Evolutionary conservation across 2,329 filamentous ascomycete species (phyloP), one percentile per base, ranked within the genome.

Genomic region (Nectriaceae sp.): DNA sequence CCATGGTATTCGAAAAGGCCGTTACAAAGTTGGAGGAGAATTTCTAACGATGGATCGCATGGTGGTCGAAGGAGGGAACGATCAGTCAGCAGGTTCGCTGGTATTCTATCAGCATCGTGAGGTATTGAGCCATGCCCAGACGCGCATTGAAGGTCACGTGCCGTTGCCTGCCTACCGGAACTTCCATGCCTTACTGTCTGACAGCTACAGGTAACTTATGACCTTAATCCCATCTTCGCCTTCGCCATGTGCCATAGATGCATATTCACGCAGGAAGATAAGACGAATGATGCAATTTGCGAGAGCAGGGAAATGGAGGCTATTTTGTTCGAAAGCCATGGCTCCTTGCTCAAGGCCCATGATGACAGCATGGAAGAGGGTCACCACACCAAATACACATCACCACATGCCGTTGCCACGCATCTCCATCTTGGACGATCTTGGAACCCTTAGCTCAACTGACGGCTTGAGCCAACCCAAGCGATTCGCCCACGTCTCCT

Each of bases 51-150:
- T n/a, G n/a, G n/a, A 18, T 18, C 16, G 8, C 18, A 42, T 42
- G 40, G 21, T 40, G 8, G 37, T 40, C n/a, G 20, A 4, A 39
- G 37, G 44, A 42, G 42, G 45, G 50, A 26, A 59, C 57, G 60
- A 56, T 64, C 61, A 56, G 61, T 64, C 61, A 64, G 61, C 61
- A 37, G 42, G 20, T 64, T 64, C 60, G 58, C 56, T 52, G 49
- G 56, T 46, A 44, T 64, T 64, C 61, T 56, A 60, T 51, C 46
- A 52, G 42, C 40, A 58, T 54, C 57, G 48, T 44, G 58, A 50
- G 43, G 21, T 42, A 46, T 47, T 13, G 24, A 29, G 6, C n/a
- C 40, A 41, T 46, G 39, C 20, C n/a, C 21, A 19, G 19, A 11
- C 18, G 36, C 19, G 5, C 24, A 40, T 42, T 24, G 43, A 44